Conservation (phyloP, 202 grass and related monocot species). For the Schoenoplectus triqueter region DNA sequence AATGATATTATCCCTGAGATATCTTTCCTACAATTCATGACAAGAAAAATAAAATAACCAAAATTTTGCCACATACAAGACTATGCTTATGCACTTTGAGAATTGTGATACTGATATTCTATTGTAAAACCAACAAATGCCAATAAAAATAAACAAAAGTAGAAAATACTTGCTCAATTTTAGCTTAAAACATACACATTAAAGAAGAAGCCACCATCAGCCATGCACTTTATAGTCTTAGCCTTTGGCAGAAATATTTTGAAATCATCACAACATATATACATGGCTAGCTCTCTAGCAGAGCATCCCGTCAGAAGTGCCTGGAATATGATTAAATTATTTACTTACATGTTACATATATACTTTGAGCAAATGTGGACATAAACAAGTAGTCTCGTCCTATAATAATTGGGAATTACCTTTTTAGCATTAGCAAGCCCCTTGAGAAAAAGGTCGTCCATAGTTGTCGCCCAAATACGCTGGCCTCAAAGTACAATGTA, state of each 20-base stretch:
- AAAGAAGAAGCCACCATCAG: slow-evolving; percentile 91
- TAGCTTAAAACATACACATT: slow-evolving; percentile 68
- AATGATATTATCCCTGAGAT: slow-evolving; percentile 69
- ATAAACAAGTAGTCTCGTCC: background rate
- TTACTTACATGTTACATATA: slow-evolving; percentile 24
- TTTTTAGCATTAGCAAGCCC: slow-evolving; percentile 56
- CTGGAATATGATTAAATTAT: slow-evolving; percentile 64
- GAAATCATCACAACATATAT: slow-evolving; percentile 89
- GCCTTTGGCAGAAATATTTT: slow-evolving; percentile 59
- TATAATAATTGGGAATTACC: slow-evolving; percentile 11
- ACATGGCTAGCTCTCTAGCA: slow-evolving; percentile 87
- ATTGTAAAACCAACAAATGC: slow-evolving; percentile 24
- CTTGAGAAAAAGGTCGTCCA: slow-evolving; percentile 68
- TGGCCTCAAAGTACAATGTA: slow-evolving; percentile 84
- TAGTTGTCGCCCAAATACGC: slow-evolving; percentile 77
- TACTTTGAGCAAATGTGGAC: background rate
- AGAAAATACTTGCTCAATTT: background rate
- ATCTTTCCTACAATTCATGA: slow-evolving; percentile 59
- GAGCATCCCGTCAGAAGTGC: slow-evolving; percentile 94
- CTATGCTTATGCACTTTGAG: background rate
- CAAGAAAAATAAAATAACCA: slow-evolving; percentile 7
- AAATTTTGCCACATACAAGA: slow-evolving; percentile 20
- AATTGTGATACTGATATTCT: background rate
- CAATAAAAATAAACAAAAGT: slow-evolving; percentile 3
- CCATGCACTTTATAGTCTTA: slow-evolving; percentile 78